Percentiles rank a stretch among this genome's conserved stretches.
phyloP scores from a whole-genome alignment of 2,329 filamentous ascomycete species.

The Cytospora schulzeri region DNA sequence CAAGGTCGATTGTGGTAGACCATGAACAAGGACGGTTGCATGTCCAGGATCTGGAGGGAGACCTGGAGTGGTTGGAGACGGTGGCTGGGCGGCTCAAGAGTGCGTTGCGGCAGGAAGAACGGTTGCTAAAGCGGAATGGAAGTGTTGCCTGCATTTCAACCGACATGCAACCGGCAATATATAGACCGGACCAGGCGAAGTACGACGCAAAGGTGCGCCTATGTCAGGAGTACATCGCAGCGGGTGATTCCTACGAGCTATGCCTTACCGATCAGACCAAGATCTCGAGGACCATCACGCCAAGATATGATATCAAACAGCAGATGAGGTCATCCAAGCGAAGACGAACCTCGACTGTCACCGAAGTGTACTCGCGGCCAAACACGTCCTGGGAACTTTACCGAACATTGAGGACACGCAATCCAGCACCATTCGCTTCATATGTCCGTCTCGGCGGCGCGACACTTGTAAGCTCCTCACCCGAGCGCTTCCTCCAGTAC shows the following conservation, averaged over 20 bases:
- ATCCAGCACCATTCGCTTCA: conserved; percentile 84
- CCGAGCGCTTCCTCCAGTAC: conserved; percentile 80
- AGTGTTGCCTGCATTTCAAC: conserved; percentile 43
- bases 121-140: conserved; percentile 27
- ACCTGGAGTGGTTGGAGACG: conserved; percentile 49
- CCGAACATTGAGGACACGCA: conserved; percentile 66
- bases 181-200: conserved; percentile 27
- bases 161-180: conserved; percentile 36
- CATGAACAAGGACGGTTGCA: conserved; percentile 63
- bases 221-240: conserved; percentile 72
- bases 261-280: conserved; percentile 78
- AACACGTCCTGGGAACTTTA: conserved; percentile 70
- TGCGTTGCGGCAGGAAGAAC: conserved; percentile 33
- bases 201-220: conserved; percentile 69
- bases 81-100: conserved; percentile 37
- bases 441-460: conserved; percentile 71
- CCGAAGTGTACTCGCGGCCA: conserved; percentile 20
- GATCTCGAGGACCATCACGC: conserved; percentile 45
- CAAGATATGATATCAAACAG: conserved; percentile 34
- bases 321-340: background rate
- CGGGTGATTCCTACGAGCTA: conserved; percentile 83
- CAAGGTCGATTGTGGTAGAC: conserved; percentile 76
- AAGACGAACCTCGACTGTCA: conserved; percentile 27
- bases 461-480: conserved; percentile 80
- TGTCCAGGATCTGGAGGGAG: conserved; percentile 64